phyloP scores from a whole-genome alignment of 2,329 filamentous ascomycete genomes.

The Colletotrichum tropicicola region DNA sequence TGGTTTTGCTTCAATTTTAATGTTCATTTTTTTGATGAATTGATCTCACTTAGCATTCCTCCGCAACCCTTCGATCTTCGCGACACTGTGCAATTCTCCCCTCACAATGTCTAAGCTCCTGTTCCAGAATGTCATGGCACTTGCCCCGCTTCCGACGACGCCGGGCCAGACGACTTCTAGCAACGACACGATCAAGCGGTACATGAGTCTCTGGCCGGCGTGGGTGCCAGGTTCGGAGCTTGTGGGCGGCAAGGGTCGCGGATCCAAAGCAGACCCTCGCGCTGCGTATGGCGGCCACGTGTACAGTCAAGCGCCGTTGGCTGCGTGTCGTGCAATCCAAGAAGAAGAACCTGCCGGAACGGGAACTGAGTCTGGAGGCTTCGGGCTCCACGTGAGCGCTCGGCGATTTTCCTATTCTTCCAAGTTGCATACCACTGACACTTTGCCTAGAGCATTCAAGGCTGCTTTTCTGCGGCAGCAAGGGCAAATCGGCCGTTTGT shows the following conservation, averaged over 20 bases:
- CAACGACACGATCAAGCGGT: constrained; percentile 6
- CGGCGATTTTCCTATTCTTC: background rate
- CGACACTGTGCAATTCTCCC: background rate
- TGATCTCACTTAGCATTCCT: background rate
- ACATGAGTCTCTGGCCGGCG: constrained; percentile 28
- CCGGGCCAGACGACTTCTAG: background rate
- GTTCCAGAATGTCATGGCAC: constrained; percentile 25
- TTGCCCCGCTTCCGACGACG: background rate
- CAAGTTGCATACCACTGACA: background rate
- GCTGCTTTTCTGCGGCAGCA: constrained; percentile 61
- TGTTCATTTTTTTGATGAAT: background rate
- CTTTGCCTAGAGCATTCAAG: constrained; percentile 58
- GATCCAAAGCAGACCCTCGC: constrained; percentile 19
- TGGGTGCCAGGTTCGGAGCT: constrained; percentile 28
- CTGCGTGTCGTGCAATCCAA: constrained; percentile 39
- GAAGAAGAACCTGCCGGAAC: constrained; percentile 32
- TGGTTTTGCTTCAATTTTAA: background rate
- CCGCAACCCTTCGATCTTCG: background rate
- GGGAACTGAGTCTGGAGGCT: constrained; percentile 26
- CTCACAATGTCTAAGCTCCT: constrained; percentile 19
- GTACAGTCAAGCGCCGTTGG: constrained; percentile 46
- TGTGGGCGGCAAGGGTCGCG: constrained; percentile 14
- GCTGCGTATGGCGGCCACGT: constrained; percentile 49
- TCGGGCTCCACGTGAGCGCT: constrained; percentile 48
- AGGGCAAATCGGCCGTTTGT: constrained; percentile 60